Conservation (phyloP, 2,329 filamentous ascomycete genomes). For the Trichoderma asperellum region DNA sequence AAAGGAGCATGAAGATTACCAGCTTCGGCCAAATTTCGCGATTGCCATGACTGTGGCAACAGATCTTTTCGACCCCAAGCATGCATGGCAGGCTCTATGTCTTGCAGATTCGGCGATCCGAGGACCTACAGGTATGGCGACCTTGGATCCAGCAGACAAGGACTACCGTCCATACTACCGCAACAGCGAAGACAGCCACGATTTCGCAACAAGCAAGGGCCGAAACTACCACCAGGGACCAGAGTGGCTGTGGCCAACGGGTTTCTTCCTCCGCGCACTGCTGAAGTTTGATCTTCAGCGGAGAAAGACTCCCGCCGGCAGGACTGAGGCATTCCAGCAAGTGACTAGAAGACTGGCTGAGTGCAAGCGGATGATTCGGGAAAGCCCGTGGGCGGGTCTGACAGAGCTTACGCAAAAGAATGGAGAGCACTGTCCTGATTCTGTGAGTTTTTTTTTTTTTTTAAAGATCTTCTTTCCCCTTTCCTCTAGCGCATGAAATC, state of each 20-base stretch:
- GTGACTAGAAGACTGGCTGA: conserved; percentile 80
- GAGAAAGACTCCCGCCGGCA: conserved; percentile 61
- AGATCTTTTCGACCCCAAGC: conserved; percentile 76
- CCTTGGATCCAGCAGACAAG: conserved; percentile 85
- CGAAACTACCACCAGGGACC: conserved; percentile 98
- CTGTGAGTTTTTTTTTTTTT: conserved; percentile 60
- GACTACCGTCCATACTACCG: conserved; percentile 95
- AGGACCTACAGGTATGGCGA: conserved; percentile 93
- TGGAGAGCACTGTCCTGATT: conserved; percentile 82
- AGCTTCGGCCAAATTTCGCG: conserved; percentile 89
- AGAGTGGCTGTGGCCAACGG: conserved; percentile 97
- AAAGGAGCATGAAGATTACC: conserved; percentile 97
- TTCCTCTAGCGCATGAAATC: background rate
- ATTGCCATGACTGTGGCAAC: conserved; percentile 96
- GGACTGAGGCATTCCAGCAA: conserved; percentile 91
- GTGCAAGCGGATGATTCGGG: conserved; percentile 81
- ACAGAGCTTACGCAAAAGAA: conserved; percentile 92
- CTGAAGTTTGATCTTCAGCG: conserved; percentile 86
- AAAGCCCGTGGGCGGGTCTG: conserved; percentile 85
- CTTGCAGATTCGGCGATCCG: conserved; percentile 78
- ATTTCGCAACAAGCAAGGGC: conserved; percentile 91
- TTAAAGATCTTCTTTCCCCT: background rate
- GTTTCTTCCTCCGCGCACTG: conserved; percentile 90
- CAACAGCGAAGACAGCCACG: conserved; percentile 89
- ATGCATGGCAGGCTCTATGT: conserved; percentile 79